phyloP scores from a whole-genome alignment of 2,329 filamentous ascomycete genomes.

The Xylariaceae sp. region DNA sequence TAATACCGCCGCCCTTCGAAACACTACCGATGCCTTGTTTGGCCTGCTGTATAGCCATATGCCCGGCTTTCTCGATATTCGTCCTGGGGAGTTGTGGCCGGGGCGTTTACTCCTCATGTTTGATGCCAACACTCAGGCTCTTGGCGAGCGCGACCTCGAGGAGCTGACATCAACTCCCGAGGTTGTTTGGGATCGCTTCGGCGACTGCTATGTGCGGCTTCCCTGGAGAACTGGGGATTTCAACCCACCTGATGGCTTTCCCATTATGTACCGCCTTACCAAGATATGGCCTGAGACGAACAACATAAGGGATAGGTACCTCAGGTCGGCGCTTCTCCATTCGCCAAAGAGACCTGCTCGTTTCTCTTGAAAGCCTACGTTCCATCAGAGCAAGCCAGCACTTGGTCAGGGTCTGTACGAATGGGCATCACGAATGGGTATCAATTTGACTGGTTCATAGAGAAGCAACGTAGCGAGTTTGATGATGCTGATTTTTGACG shows the following conservation, averaged over 20 bases:
- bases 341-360: slow-evolving; percentile 36
- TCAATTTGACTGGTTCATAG: neutral
- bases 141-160: slow-evolving; percentile 16
- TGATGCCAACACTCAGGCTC: slow-evolving; percentile 28
- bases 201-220: slow-evolving; percentile 37
- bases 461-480: neutral
- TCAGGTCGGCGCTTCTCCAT: slow-evolving; percentile 35
- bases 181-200: slow-evolving; percentile 40
- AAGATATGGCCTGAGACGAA: slow-evolving; percentile 38
- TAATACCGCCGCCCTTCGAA: slow-evolving; percentile 12
- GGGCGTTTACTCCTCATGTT: slow-evolving; percentile 32
- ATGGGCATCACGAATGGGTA: neutral
- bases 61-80: neutral
- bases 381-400: neutral
- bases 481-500: neutral
- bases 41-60: slow-evolving; percentile 28
- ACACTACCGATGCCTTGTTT: slow-evolving; percentile 17
- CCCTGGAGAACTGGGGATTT: slow-evolving; percentile 20
- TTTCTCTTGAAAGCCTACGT: slow-evolving; percentile 6
- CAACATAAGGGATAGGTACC: slow-evolving; percentile 34
- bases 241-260: neutral
- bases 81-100: neutral
- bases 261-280: slow-evolving; percentile 25
- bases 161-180: slow-evolving; percentile 20
- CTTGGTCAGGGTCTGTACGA: neutral